Evolutionary conservation across 345 rosid species (phyloP), one percentile per base, ranked within the genome.

Genomic region (Erodium maritimum): DNA sequence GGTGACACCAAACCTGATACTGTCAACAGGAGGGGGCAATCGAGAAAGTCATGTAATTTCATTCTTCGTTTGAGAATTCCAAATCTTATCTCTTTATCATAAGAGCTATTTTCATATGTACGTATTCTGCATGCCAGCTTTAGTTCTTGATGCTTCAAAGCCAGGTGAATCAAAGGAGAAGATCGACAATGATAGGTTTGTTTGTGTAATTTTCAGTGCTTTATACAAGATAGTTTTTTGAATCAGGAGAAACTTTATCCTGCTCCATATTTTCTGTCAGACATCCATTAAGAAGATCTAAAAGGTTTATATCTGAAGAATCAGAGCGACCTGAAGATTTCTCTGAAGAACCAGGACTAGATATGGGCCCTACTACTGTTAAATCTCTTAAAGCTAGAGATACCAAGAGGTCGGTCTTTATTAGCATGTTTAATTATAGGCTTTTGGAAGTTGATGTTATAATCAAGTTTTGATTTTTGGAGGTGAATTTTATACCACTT

Each of bases 71-170:
- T 21, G 5, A 42, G 23, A 20, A 23, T 59, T 37, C 25, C 48
- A 55, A 33, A 19, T 21, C 12, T 51, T 17, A 17, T 57, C 37
- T 19, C 25, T 61, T 37, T 29, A n/a, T 20, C 51, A 1, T 55
- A 3, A 34, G 61, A 50, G 23, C 18, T 21, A 50, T 65, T 37
- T 45, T 45, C 25, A 46, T 24, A 21, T 37, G 19, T 19, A 24
- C n/a, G n/a, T n/a, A n/a, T n/a, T n/a, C 64, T 68, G 21, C 50
- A 13, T 64, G 70, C 67, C n/a, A 81, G 82, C 64, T 73, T 58
- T 65, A 24, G 71, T 52, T 29, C 56, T 51, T 64, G 56, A 64
- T 29, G 33, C 37, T 37, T 60, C 46, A 61, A 61, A 58, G 52
- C 57, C 66, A 63, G 45, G 58, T 58, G 73, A 74, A 54, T 50